Base-by-base conservation (phyloP, 208 protist species). In the Crithidia sp. region DNA sequence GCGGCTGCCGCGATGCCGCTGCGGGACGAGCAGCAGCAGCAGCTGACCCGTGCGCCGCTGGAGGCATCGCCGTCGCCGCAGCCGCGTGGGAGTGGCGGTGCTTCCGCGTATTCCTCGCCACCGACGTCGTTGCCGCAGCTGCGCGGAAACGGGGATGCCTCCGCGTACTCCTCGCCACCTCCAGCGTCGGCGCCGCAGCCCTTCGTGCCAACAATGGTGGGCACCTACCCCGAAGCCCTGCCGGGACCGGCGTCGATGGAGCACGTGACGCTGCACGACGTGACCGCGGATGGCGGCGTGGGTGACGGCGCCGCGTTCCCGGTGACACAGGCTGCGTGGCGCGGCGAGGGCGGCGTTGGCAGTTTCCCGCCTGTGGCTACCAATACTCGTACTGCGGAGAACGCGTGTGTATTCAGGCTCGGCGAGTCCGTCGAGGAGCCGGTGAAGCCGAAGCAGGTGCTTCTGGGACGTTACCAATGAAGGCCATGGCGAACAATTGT, bases 141-240 rank as follows among this genome's bases (percentile, higher is more conserved):
- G 44, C 44, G 44, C 10, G 28, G 45, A 49, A 7, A 49, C 45
- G 45, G 7, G 9, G 45, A 13, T 49, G 45, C 7, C 7, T 13
- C 7, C 0, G 45, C 7, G 45, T 14, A 13, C 7, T 49, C 45
- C 45, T 49, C 45, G 45, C 28, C 28, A 28, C 28, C 28, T 0
- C 45, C 45, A 49, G 7, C 45, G 12, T 14, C 45, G 7, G 0
- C 9, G 9, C 62, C 63, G 52, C 63, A 28, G 50, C 63, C 16
- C 16, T 68, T 59, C 37, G 40, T 68, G n/a, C 63, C 50, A n/a
- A 40, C 63, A 39, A 50, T 68, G 63, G 63, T 68, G 49, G 50
- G 63, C 39, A 68, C 50, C 36, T 68, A 57, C n/a, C 63, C 63
- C 13, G 63, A 68, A 50, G 63, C 63, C 12, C 50, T 59, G 47